phyloP scores from a whole-genome alignment of 2,329 filamentous ascomycete genomes.

The Seiridium unicorne region DNA sequence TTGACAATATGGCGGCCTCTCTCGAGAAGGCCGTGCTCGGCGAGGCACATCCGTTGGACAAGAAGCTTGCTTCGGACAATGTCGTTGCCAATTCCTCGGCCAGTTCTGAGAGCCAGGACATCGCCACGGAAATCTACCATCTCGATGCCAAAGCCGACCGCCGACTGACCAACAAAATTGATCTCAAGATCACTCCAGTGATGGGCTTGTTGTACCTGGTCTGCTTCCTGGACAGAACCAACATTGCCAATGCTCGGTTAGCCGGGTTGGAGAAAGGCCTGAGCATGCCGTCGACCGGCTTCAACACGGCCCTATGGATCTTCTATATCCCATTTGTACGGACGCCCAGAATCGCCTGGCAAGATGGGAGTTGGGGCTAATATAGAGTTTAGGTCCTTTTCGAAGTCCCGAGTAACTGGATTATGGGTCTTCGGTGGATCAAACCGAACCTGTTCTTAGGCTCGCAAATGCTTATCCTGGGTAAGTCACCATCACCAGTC shows the following conservation, averaged over 20 bases:
- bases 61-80: neutral
- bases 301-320: conserved; percentile 24
- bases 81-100: neutral
- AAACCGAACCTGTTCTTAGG: conserved; percentile 4
- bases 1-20: neutral
- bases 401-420: conserved; percentile 6
- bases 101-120: neutral
- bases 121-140: neutral
- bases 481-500: neutral
- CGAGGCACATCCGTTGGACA: neutral
- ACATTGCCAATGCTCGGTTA: conserved; percentile 6
- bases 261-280: conserved; percentile 7
- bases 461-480: conserved; percentile 4
- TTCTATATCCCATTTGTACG: conserved; percentile 23
- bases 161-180: conserved; percentile 1
- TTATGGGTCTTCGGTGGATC: conserved; percentile 5
- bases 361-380: neutral
- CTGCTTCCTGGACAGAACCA: conserved; percentile 4
- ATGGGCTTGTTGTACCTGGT: conserved; percentile 5
- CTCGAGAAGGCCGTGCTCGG: conserved; percentile 3
- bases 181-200: conserved; percentile 4
- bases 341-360: neutral
- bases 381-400: neutral
- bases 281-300: conserved; percentile 32
- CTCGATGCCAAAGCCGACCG: conserved; percentile 4